Evolutionary conservation across 2,329 filamentous ascomycete species (phyloP).

Genomic region (Ophiocordyceps sinensis): DNA sequence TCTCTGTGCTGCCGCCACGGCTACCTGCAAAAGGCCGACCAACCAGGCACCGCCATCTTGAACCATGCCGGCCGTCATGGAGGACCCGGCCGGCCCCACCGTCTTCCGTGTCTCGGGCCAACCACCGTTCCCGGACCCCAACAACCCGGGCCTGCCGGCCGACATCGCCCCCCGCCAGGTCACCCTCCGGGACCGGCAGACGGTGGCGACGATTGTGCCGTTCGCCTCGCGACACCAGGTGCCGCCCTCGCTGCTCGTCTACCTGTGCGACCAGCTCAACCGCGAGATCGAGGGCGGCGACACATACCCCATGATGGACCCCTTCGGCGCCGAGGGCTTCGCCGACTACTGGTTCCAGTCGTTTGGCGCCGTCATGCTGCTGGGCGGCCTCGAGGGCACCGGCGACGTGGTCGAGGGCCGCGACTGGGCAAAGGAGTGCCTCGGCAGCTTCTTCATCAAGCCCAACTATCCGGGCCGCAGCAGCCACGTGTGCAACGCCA

Average conservation of each 20-base stretch:
- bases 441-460: constrained; percentile 89
- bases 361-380: constrained; percentile 76
- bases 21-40: too few relatives aligned
- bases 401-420: constrained; percentile 42
- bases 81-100: constrained; percentile 57
- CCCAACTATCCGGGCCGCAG: constrained; percentile 85
- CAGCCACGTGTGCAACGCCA: constrained; percentile 81
- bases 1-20: too few relatives aligned
- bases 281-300: constrained; percentile 86
- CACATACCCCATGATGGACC: constrained; percentile 77
- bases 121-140: constrained; percentile 48
- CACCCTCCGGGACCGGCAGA: constrained; percentile 70
- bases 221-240: constrained; percentile 65
- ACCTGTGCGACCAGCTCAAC: constrained; percentile 73
- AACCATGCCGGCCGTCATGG: constrained; percentile 57
- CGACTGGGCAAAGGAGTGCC: constrained; percentile 68
- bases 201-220: constrained; percentile 69
- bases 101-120: constrained; percentile 56
- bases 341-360: constrained; percentile 82
- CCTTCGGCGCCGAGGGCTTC: constrained; percentile 61
- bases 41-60: not conserved
- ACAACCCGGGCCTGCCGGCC: constrained; percentile 47
- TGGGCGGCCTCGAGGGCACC: constrained; percentile 55
- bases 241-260: constrained; percentile 58
- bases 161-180: constrained; percentile 63